phyloP scores from a whole-genome alignment of 441 rosid genomes.

The Erodium moschatum region DNA sequence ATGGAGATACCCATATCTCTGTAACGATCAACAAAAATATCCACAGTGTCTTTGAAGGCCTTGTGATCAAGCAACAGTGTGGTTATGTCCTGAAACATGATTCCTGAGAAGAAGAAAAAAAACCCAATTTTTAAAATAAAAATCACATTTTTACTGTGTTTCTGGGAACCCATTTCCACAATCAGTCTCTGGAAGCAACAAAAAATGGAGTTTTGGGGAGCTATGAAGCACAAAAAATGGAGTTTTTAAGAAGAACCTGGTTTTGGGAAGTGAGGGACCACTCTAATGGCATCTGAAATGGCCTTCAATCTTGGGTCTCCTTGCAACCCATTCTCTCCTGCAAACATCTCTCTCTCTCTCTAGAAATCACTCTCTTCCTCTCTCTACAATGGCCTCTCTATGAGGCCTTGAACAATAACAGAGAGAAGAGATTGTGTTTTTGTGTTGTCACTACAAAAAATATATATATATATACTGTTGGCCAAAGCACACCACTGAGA shows the following conservation, averaged over 20 bases:
- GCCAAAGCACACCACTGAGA: not conserved
- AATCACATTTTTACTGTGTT: not conserved
- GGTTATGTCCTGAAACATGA: constrained; percentile 94
- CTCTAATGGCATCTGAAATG: constrained; percentile 75
- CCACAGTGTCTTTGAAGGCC: constrained; percentile 79
- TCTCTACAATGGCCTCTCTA: not conserved
- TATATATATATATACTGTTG: too few species aligned
- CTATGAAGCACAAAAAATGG: not conserved
- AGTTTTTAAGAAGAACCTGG: constrained; percentile 50
- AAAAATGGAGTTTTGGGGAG: not conserved
- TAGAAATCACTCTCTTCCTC: not conserved
- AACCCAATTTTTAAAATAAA: too few species aligned
- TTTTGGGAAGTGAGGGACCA: constrained; percentile 85
- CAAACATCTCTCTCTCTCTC: constrained; percentile 27
- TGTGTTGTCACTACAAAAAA: not conserved
- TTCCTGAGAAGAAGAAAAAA: constrained; percentile 37
- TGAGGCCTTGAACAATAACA: not conserved
- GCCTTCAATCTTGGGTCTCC: constrained; percentile 69
- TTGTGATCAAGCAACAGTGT: constrained; percentile 80
- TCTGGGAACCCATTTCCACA: not conserved
- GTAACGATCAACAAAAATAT: constrained; percentile 91
- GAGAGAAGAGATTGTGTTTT: not conserved
- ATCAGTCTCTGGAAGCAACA: not conserved
- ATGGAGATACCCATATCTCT: constrained; percentile 76
- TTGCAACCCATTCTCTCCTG: constrained; percentile 61